Conservation (phyloP, 345 rosid genomes). For the Noccaea bulbosa region DNA sequence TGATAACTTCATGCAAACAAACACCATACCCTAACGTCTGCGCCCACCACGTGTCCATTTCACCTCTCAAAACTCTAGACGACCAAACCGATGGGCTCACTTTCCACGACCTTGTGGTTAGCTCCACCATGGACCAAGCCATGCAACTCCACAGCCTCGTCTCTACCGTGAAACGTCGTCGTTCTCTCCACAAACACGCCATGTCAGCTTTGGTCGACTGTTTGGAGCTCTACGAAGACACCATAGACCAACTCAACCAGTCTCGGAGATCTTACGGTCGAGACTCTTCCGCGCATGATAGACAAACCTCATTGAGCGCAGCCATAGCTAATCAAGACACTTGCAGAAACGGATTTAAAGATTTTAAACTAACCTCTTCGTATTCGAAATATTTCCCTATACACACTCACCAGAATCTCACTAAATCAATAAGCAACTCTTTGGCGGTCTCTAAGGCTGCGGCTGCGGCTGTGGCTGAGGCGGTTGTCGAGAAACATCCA, state of each 20-base stretch:
- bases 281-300: conserved; percentile 38
- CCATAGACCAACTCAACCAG: conserved; percentile 55
- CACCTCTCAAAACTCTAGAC: conserved; percentile 39
- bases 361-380: conserved; percentile 52
- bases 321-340: conserved; percentile 71
- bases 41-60: conserved; percentile 41
- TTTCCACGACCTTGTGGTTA: conserved; percentile 55
- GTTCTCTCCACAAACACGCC: conserved; percentile 50
- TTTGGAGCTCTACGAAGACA: conserved; percentile 63
- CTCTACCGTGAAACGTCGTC: conserved; percentile 45
- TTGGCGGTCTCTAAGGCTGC: conserved; percentile 60
- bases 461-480: conserved; percentile 35
- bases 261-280: conserved; percentile 49
- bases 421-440: conserved; percentile 74
- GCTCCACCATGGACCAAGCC: conserved; percentile 61
- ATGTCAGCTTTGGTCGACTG: conserved; percentile 71
- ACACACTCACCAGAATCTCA: conserved; percentile 50
- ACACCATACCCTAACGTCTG: conserved; percentile 69
- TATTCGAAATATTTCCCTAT: conserved; percentile 48
- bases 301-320: conserved; percentile 81
- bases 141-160: conserved; percentile 53
- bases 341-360: conserved; percentile 72
- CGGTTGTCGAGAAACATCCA: conserved; percentile 28
- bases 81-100: conserved; percentile 35
- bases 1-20: conserved; percentile 56